Evolutionary conservation across 2,329 filamentous ascomycete genomes (phyloP), one percentile per base, ranked within the genome.

Genomic region (Pseudogymnoascus sp.): DNA sequence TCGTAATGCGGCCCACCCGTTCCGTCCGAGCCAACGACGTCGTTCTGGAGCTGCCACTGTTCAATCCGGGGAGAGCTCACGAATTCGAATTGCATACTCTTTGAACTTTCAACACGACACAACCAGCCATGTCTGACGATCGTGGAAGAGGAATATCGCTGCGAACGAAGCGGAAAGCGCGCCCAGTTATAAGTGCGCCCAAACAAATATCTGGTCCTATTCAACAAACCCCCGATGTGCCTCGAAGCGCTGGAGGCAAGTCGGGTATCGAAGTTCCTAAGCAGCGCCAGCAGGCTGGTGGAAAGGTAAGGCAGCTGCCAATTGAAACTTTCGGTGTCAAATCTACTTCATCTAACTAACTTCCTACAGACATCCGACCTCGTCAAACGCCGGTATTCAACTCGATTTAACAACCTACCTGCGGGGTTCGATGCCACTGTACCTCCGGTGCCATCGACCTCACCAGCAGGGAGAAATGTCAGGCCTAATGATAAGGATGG

Each of bases 351-450:
- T 42, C 42, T 2, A 4, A 38, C 61, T 63, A 60, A 66, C 65
- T 68, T 60, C 65, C 40, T 38, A 26, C 7, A 75, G 84, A 87
- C 85, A 1, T 84, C 84, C 23, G 93, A 99, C 75, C 81, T 97
- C 62, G 93, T 99, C 65, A 97, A 97, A 79, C 85, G 92, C 70
- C 83, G 95, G 70, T 99, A 97, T 77, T 97, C 95, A 40, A 93
- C 93, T 44, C 87, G 93, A 65, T 96, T 97, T 75, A 93, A 92
- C 70, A 87, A 90, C 68, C 76, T 88, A 0, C 89, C 89, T 1
- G 78, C 85, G 65, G 87, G 90, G 70, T 89, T 86, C 73, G 84
- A 88, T 70, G 79, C 82, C 68, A 85, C 83, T 63, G 85, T 84
- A 19, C 84, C 75, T n/a, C 84, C 91, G 17, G 84, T 90, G 1